Evolutionary conservation across 1,284 basidiomycete genomes (phyloP).

Genomic region (Coniferiporia sulphurascens): DNA sequence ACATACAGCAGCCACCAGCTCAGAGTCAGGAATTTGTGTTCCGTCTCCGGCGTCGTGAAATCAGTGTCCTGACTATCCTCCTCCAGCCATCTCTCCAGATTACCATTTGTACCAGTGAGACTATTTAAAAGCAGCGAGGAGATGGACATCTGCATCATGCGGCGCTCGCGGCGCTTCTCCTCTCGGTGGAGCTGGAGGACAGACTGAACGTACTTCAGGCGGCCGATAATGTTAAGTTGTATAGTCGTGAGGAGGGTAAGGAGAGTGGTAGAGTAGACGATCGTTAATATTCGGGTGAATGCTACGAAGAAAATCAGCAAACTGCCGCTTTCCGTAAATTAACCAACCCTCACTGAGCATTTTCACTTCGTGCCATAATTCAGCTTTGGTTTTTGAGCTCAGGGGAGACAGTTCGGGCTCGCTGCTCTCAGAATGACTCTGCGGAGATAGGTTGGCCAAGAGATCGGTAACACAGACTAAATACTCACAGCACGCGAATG

Average conservation of each 20-base stretch:
- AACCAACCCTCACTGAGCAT: conserved; percentile 54
- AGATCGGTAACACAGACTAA: background rate
- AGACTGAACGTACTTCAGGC: conserved; percentile 73
- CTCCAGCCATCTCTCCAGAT: conserved; percentile 16
- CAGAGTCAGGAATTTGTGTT: conserved; percentile 77
- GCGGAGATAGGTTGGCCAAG: background rate
- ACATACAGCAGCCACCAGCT: conserved; percentile 90
- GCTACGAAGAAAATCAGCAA: conserved; percentile 40
- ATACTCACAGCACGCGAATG: conserved; percentile 14
- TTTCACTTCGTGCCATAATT: conserved; percentile 83
- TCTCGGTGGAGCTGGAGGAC: conserved; percentile 60
- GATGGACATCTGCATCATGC: conserved; percentile 38
- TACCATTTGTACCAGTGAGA: conserved; percentile 24
- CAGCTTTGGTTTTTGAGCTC: conserved; percentile 49
- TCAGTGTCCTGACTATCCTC: conserved; percentile 29
- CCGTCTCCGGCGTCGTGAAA: conserved; percentile 51
- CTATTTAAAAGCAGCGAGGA: conserved; percentile 31
- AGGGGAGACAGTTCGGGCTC: conserved; percentile 30
- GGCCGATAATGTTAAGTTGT: conserved; percentile 81
- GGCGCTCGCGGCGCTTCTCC: conserved; percentile 47
- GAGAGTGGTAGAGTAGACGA: conserved; percentile 77
- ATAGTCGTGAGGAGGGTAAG: conserved; percentile 78
- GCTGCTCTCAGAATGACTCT: conserved; percentile 7
- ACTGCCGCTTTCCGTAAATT: background rate
- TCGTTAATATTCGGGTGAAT: conserved; percentile 81